These are phyloP conservation scores for Pseudozyma sp. DNA, from an alignment of 1,284 basidiomycete genomes.

Conservation along the genomic window DNA sequence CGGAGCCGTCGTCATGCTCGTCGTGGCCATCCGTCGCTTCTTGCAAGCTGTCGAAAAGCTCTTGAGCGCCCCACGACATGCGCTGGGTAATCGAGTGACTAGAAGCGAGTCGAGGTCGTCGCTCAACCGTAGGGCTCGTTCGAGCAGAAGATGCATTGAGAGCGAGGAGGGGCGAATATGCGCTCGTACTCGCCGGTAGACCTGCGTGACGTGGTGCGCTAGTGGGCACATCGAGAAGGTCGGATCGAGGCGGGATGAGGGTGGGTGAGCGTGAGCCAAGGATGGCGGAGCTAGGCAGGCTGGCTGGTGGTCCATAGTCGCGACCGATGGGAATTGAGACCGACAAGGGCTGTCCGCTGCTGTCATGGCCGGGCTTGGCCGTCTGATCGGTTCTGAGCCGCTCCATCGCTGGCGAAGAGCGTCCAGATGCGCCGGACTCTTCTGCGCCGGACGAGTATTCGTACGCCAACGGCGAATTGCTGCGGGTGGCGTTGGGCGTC, in stretches of 20 bases:
- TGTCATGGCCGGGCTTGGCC: slow-evolving; percentile 34
- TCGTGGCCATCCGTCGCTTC: slow-evolving; percentile 13
- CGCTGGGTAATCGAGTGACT: slow-evolving; percentile 28
- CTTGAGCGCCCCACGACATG: slow-evolving; percentile 49
- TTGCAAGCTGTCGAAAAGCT: slow-evolving; percentile 49
- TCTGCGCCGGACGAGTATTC: slow-evolving; percentile 38
- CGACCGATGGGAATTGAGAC: slow-evolving; percentile 41
- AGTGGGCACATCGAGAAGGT: slow-evolving; percentile 25
- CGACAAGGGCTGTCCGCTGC: slow-evolving; percentile 37
- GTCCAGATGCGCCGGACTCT: slow-evolving; percentile 31
- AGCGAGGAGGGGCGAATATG: slow-evolving; percentile 48
- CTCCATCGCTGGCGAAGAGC: slow-evolving; percentile 47
- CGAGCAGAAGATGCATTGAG: slow-evolving; percentile 31
- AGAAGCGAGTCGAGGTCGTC: slow-evolving; percentile 34
- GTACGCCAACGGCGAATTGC: slow-evolving; percentile 43
- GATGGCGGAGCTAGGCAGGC: slow-evolving; percentile 44
- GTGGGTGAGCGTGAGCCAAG: slow-evolving; percentile 45
- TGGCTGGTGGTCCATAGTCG: slow-evolving; percentile 33
- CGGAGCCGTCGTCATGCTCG: background rate
- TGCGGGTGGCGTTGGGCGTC: slow-evolving; percentile 48
- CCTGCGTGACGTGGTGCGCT: slow-evolving; percentile 29
- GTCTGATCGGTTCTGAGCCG: slow-evolving; percentile 18
- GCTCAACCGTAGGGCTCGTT: slow-evolving; percentile 30
- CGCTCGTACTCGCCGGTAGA: slow-evolving; percentile 39
- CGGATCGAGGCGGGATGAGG: slow-evolving; percentile 9